Evolutionary conservation across 148 eudicot genomes (phyloP).

Genomic region (Persicaria tinctoria): DNA sequence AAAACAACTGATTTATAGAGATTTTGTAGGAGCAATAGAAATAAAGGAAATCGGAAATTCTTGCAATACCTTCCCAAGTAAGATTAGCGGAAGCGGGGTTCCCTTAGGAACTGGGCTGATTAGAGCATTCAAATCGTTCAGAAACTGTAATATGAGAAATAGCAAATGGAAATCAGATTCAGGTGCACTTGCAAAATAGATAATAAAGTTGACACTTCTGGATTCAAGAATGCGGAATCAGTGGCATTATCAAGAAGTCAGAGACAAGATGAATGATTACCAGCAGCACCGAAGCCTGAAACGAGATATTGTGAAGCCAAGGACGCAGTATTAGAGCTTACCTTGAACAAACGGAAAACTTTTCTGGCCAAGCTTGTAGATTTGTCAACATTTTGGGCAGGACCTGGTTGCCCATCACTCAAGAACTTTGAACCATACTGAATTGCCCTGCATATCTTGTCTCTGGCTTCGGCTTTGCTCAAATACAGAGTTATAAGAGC

Average conservation of each 20-base stretch:
- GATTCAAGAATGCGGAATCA: too few species aligned
- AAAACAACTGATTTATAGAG: background rate
- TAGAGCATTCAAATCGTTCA: slow-evolving; percentile 88
- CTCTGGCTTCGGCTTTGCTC: slow-evolving; percentile 99
- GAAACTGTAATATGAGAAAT: slow-evolving; percentile 43
- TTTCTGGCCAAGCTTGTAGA: slow-evolving; percentile 87
- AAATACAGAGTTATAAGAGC: slow-evolving; percentile 70
- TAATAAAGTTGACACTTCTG: background rate
- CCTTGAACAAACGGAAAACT: slow-evolving; percentile 98
- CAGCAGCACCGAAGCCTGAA: background rate
- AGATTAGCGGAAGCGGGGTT: slow-evolving; percentile 77
- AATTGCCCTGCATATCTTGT: slow-evolving; percentile 98
- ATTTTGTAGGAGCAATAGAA: background rate
- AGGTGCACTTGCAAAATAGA: too few species aligned
- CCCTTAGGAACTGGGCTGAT: slow-evolving; percentile 79
- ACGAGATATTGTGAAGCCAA: background rate
- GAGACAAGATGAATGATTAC: background rate
- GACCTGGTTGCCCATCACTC: slow-evolving; percentile 93
- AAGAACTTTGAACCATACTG: slow-evolving; percentile 95
- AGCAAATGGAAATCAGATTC: slow-evolving; percentile 7
- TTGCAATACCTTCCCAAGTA: slow-evolving; percentile 78
- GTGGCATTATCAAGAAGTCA: too few species aligned
- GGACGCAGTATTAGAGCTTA: slow-evolving; percentile 6
- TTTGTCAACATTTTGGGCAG: slow-evolving; percentile 94
- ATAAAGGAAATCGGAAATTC: background rate